phyloP scores from a whole-genome alignment of 169 alveolate species.

The Plasmodium chabaudi region DNA sequence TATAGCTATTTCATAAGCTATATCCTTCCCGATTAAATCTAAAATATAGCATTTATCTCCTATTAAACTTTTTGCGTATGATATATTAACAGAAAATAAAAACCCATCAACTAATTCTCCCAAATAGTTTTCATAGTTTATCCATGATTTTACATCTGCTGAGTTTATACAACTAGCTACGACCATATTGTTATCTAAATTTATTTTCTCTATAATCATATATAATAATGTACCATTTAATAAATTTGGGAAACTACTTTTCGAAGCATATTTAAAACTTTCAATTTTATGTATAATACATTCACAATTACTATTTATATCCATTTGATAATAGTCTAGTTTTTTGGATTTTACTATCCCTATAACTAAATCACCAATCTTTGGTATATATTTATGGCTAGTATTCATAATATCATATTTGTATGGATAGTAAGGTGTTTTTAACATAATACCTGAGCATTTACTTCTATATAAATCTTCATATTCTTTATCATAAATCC shows the following conservation, averaged over 20 bases:
- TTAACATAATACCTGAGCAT: slow-evolving; percentile 66
- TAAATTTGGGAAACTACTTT: slow-evolving; percentile 81
- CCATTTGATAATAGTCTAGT: slow-evolving; percentile 81
- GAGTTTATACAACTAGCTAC: slow-evolving; percentile 79
- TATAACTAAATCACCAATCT: slow-evolving; percentile 83
- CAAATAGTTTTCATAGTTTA: slow-evolving; percentile 83
- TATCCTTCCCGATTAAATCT: slow-evolving; percentile 75
- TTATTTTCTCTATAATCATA: slow-evolving; percentile 78
- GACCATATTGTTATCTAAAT: slow-evolving; percentile 66
- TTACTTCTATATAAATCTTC: slow-evolving; percentile 49
- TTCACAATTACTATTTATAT: slow-evolving; percentile 79
- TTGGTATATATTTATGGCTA: slow-evolving; percentile 80
- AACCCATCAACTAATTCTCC: slow-evolving; percentile 83
- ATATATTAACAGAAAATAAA: slow-evolving; percentile 76
- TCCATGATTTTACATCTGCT: slow-evolving; percentile 82
- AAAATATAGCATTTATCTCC: slow-evolving; percentile 79
- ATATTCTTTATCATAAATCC: slow-evolving; percentile 33
- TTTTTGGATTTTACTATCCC: slow-evolving; percentile 83
- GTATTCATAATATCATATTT: slow-evolving; percentile 65
- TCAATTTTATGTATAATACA: slow-evolving; percentile 80
- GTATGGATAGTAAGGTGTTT: slow-evolving; percentile 69
- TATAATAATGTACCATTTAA: slow-evolving; percentile 76
- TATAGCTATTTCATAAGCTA: slow-evolving; percentile 82
- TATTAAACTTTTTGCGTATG: slow-evolving; percentile 56
- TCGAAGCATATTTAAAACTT: slow-evolving; percentile 84